Evolutionary conservation across 2,329 filamentous ascomycete genomes (phyloP).

Genomic region (Phyllosticta citribraziliensis): DNA sequence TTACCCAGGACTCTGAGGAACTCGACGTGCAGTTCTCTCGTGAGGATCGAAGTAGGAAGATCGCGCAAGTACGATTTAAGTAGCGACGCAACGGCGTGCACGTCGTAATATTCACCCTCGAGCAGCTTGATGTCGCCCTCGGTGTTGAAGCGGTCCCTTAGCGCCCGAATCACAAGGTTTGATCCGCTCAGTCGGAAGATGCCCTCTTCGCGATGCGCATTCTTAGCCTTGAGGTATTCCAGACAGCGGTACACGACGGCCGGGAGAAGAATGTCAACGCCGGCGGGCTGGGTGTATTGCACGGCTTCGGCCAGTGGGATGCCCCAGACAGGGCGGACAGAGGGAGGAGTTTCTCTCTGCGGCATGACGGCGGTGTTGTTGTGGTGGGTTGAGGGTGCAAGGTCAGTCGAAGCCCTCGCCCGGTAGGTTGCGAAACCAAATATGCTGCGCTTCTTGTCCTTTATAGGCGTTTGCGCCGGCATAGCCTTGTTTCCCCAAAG

Average conservation of each 20-base stretch:
- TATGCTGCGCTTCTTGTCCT: constrained; percentile 69
- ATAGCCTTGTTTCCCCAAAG: constrained; percentile 71
- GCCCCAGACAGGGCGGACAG: constrained; percentile 54
- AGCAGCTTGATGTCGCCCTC: constrained; percentile 88
- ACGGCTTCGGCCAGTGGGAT: constrained; percentile 79
- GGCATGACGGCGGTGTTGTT: constrained; percentile 16
- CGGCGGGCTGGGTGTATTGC: constrained; percentile 62
- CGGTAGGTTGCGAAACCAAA: constrained; percentile 44
- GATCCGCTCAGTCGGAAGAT: constrained; percentile 97
- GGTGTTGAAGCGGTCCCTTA: constrained; percentile 85
- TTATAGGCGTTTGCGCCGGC: constrained; percentile 48
- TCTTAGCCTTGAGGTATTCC: constrained; percentile 78
- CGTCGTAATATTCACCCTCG: constrained; percentile 82
- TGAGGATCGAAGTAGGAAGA: constrained; percentile 82
- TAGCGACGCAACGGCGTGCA: constrained; percentile 88
- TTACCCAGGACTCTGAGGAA: constrained; percentile 69
- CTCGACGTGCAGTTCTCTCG: constrained; percentile 78
- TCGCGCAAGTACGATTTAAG: constrained; percentile 92
- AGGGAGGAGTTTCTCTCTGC: constrained; percentile 1
- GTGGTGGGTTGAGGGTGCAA: constrained; percentile 30
- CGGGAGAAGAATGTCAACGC: constrained; percentile 67
- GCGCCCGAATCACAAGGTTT: constrained; percentile 81
- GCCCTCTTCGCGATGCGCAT: constrained; percentile 77
- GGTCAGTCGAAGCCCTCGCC: constrained; percentile 61
- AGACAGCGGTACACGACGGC: constrained; percentile 93